Base-by-base conservation (phyloP, 805 yeast species). In the Trichomonascus vanleenenianus region DNA sequence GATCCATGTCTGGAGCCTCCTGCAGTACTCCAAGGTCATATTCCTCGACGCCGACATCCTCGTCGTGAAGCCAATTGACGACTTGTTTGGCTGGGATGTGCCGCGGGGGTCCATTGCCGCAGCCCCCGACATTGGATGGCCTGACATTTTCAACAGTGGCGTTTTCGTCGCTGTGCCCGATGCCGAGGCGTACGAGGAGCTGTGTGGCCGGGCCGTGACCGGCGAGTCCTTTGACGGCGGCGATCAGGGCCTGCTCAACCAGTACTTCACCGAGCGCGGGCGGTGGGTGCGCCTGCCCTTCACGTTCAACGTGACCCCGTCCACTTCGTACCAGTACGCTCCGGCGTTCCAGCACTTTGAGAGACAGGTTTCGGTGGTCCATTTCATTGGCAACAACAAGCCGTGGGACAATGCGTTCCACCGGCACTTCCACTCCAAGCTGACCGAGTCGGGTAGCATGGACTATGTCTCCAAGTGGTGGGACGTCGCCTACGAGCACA, bases 211-310 rank as follows among this genome's bases (percentile, higher is more conserved):
- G 3, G 54, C 64, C 16, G 47, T 51, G 42, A 30, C 43, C n/a
- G 49, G 67, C 66, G 43, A 38, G 2, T 67, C 79, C 1, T 85
- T 86, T 55, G 97, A 88, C 63, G 95, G 95, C 36, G 91, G 95
- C 2, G 97, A 88, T 64, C 97, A 88, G 63, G 97, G 97, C 10
- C 69, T 88, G 32, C 68, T 88, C 51, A 88, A 88, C 62, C 85
- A 84, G 57, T 82, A 75, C 56, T 86, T 85, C 60, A 54, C 48
- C 11, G 55, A 59, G 2, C 61, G 64, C 44, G 49, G 44, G 30
- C 30, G 22, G 15, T 89, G 97, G 96, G 62, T 70, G 30, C 72
- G 77, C 40, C 65, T 93, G 40, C 89, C 97, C 1, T 91, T 89
- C 56, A 55, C 77, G 39, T 91, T 79, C 69, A 91, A 91, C 58